These are phyloP conservation scores for Lizonia empirigonia DNA, from an alignment of 2,329 filamentous ascomycete genomes.

Conservation along the genomic window DNA sequence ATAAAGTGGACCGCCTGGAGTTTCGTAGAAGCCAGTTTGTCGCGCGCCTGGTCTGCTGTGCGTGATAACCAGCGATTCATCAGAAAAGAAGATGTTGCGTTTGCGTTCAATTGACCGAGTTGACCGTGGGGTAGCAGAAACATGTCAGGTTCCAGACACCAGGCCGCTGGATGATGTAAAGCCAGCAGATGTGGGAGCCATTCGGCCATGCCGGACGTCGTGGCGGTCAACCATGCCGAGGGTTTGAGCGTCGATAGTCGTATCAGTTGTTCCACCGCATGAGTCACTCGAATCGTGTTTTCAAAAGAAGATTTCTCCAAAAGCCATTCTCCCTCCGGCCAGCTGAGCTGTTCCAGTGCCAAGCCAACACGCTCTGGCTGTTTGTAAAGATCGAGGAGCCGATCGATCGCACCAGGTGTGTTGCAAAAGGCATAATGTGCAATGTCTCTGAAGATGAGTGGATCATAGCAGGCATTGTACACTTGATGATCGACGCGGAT, in stretches of 20 bases:
- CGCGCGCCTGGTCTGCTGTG: neutral
- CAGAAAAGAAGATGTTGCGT: neutral
- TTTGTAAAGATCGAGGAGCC: neutral
- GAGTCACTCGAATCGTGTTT: conserved; percentile 22
- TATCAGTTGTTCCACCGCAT: conserved; percentile 22
- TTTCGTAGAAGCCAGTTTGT: conserved; percentile 5
- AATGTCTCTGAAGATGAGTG: conserved; percentile 24
- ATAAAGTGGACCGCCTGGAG: conserved; percentile 16
- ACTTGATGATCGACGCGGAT: conserved; percentile 21
- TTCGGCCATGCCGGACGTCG: conserved; percentile 13
- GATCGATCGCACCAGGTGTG: neutral
- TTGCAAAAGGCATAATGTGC: conserved; percentile 12
- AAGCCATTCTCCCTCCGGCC: conserved; percentile 16
- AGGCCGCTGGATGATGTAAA: conserved; percentile 22
- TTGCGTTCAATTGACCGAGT: conserved; percentile 8
- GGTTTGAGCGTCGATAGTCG: conserved; percentile 2
- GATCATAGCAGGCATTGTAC: conserved; percentile 22
- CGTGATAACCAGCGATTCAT: conserved; percentile 4
- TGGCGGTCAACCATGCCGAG: conserved; percentile 5
- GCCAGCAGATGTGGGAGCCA: conserved; percentile 33
- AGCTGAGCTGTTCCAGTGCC: conserved; percentile 1
- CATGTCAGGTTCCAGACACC: conserved; percentile 13
- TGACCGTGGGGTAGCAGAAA: conserved; percentile 22
- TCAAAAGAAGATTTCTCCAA: conserved; percentile 7
- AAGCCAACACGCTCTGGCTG: neutral